A percentile compares a stretch with the other conserved stretches of the same genome.
Evolutionary conservation across 2,329 filamentous ascomycete species (phyloP).

Genomic region (Talaromyces sp.): DNA sequence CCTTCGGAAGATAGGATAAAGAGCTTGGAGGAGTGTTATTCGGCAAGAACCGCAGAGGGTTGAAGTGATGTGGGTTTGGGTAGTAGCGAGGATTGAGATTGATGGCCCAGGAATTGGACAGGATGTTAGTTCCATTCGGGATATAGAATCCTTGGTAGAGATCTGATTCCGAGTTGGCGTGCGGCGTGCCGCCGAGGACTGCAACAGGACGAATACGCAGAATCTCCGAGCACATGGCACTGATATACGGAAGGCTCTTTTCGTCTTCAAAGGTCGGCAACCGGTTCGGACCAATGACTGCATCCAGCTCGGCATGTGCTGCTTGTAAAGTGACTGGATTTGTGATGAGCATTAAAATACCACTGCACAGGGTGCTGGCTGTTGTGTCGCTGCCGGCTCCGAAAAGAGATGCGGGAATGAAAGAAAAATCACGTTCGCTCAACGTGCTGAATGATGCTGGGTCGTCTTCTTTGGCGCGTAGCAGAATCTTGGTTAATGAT

Average conservation of each 20-base stretch:
- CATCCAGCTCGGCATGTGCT: constrained; percentile 35
- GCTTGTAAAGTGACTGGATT: constrained; percentile 40
- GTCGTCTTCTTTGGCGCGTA: constrained; percentile 41
- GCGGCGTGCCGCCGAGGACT: constrained; percentile 43
- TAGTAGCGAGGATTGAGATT: constrained; percentile 23
- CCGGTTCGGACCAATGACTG: constrained; percentile 25
- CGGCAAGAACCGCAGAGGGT: constrained; percentile 22
- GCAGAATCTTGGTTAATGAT: constrained; percentile 44
- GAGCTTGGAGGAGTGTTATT: neutral
- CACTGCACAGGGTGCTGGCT: constrained; percentile 25
- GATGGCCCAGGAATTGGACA: constrained; percentile 24
- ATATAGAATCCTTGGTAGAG: constrained; percentile 45
- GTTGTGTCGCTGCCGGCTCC: neutral
- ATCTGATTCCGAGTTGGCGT: constrained; percentile 46
- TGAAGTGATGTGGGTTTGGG: constrained; percentile 24
- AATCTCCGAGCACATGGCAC: constrained; percentile 29
- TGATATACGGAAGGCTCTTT: constrained; percentile 27
- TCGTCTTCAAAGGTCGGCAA: constrained; percentile 30
- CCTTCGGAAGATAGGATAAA: neutral
- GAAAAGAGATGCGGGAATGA: constrained; percentile 26
- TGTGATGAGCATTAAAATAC: constrained; percentile 47
- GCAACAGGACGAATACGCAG: constrained; percentile 36
- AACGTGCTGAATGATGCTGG: constrained; percentile 32
- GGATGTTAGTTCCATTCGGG: constrained; percentile 44
- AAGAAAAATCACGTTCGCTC: constrained; percentile 45